A percentile compares a stretch with the other conserved stretches of the same genome.
Conservation (phyloP, 495 filamentous ascomycete species). For the Clavariopsis aquatica region DNA sequence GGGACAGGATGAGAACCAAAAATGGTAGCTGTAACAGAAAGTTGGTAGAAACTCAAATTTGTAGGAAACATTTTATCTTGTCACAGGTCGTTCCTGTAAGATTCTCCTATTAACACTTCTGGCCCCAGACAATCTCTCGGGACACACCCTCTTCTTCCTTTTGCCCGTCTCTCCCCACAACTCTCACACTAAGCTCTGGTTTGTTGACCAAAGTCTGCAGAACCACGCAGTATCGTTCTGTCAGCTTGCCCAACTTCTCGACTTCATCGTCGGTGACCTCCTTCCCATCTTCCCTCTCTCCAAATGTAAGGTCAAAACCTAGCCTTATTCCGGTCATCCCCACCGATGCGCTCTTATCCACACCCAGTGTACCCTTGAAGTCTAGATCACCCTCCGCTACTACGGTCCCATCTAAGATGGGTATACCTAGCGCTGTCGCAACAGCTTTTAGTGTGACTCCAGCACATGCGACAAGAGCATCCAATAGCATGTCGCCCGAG, state of each 20-base stretch:
- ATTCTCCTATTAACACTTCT: conserved; percentile 6
- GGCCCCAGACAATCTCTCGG: conserved; percentile 55
- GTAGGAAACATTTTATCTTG: no score
- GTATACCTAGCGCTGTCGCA: conserved; percentile 43
- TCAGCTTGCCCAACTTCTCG: conserved; percentile 46
- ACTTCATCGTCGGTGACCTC: conserved; percentile 41
- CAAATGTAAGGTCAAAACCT: conserved; percentile 40
- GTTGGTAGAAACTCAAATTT: no score
- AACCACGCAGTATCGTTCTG: conserved; percentile 47
- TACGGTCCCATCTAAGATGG: conserved; percentile 39
- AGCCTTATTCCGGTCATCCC: conserved; percentile 45
- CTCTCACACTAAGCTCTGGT: conserved; percentile 40
- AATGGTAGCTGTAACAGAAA: no score
- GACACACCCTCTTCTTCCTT: conserved; percentile 77
- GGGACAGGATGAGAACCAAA: no score
- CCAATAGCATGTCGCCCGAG: conserved; percentile 47
- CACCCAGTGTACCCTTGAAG: conserved; percentile 47
- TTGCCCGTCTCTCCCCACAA: conserved; percentile 28
- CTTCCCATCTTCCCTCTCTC: conserved; percentile 31
- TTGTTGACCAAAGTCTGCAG: conserved; percentile 46
- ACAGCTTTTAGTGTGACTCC: conserved; percentile 48
- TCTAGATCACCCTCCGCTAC: conserved; percentile 47
- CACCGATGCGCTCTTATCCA: conserved; percentile 44
- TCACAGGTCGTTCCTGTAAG: not conserved
- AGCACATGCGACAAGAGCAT: conserved; percentile 46